Evolutionary conservation across 345 rosid species (phyloP).

Genomic region (Lepidium africanum): DNA sequence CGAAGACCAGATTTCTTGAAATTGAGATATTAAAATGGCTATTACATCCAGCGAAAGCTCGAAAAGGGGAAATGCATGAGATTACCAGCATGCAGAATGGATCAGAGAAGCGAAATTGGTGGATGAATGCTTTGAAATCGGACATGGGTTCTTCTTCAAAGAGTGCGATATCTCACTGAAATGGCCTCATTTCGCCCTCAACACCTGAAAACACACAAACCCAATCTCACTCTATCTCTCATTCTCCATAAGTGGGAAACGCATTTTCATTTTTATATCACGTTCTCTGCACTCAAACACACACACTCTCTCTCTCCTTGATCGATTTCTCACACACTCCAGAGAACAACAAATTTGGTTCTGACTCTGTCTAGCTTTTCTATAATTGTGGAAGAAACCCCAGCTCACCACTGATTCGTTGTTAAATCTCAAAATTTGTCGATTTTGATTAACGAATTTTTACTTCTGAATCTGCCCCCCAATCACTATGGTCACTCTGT

Average conservation of each 20-base stretch:
- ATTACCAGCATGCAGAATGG: slow-evolving; percentile 24
- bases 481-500: slow-evolving; percentile 1
- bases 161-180: slow-evolving; percentile 17
- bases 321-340: background rate
- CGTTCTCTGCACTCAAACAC: slow-evolving; percentile 27
- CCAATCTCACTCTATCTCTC: slow-evolving; percentile 4
- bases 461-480: background rate
- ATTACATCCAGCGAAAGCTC: background rate
- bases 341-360: background rate
- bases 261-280: slow-evolving; percentile 24
- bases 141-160: background rate
- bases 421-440: background rate
- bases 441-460: slow-evolving; percentile 6
- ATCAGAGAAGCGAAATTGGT: background rate
- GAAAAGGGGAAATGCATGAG: slow-evolving; percentile 7
- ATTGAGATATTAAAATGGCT: background rate
- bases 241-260: slow-evolving; percentile 18
- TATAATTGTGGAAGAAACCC: slow-evolving; percentile 1
- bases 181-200: background rate
- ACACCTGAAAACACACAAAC: background rate
- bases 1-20: background rate
- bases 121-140: background rate
- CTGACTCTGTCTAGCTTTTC: background rate
- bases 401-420: background rate
- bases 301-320: background rate